phyloP scores from a whole-genome alignment of 83 land plant genomes.

The Picea abies region DNA sequence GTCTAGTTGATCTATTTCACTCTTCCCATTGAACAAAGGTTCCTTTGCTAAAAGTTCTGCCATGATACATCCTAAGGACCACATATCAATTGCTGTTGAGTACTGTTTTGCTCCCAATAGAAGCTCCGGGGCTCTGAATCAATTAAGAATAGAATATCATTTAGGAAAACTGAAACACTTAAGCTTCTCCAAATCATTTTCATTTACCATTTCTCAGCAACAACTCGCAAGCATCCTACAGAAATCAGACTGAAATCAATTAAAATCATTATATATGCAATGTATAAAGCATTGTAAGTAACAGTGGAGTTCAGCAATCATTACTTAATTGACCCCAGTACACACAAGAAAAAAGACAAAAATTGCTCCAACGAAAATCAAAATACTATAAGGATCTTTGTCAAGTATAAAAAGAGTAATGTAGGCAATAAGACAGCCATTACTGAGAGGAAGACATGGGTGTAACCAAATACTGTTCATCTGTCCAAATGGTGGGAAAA shows the following conservation, averaged over 20 bases:
- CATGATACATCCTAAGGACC: constrained; percentile 99
- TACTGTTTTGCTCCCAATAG: constrained; percentile 83
- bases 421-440: neutral
- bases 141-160: neutral
- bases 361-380: neutral
- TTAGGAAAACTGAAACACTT: neutral
- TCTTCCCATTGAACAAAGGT: constrained; percentile 86
- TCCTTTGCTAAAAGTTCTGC: constrained; percentile 88
- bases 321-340: neutral
- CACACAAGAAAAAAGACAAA: neutral
- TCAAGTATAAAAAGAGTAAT: neutral
- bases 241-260: neutral
- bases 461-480: neutral
- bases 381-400: neutral
- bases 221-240: neutral
- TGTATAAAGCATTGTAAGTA: neutral
- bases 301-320: neutral
- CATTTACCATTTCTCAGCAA: neutral
- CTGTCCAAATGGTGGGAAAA: too few relatives aligned
- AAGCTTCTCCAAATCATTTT: neutral
- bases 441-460: neutral
- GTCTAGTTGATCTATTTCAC: constrained; percentile 84
- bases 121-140: constrained; percentile 87
- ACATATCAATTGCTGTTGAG: constrained; percentile 97
- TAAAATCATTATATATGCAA: neutral